phyloP scores from a whole-genome alignment of 2,329 filamentous ascomycete species.

The Amauroascus niger region DNA sequence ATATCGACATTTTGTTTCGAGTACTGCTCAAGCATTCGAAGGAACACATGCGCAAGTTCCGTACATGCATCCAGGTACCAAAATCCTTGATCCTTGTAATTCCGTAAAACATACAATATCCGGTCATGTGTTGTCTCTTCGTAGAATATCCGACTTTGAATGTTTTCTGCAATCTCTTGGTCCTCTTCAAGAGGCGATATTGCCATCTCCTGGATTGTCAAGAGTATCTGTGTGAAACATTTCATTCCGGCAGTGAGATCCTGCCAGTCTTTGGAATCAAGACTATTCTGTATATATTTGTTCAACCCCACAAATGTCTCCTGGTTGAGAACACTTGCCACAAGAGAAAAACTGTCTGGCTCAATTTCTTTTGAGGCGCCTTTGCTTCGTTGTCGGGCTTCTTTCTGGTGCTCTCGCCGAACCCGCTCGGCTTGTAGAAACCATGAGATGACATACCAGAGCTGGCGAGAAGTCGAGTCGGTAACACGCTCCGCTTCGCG shows the following conservation, averaged over 20 bases:
- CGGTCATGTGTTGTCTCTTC: constrained; percentile 90
- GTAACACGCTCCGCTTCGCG: constrained; percentile 75
- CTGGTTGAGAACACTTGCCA: constrained; percentile 84
- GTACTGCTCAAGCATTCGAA: constrained; percentile 84
- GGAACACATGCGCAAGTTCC: constrained; percentile 81
- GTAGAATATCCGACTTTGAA: constrained; percentile 94
- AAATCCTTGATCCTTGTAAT: constrained; percentile 90
- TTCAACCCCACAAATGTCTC: constrained; percentile 89
- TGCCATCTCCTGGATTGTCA: constrained; percentile 88
- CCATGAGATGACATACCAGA: constrained; percentile 88
- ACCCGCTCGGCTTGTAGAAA: constrained; percentile 78
- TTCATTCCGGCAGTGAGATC: constrained; percentile 81
- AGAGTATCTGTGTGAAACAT: constrained; percentile 86
- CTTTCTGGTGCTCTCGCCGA: constrained; percentile 53
- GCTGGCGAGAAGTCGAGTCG: constrained; percentile 68
- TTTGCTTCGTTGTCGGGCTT: constrained; percentile 42
- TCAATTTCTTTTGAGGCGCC: constrained; percentile 46
- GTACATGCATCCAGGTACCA: constrained; percentile 88
- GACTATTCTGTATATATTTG: constrained; percentile 65
- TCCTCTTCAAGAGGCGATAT: constrained; percentile 80
- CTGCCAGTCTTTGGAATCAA: constrained; percentile 77
- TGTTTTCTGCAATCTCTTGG: constrained; percentile 95
- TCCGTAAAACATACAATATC: constrained; percentile 66
- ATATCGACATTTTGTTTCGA: constrained; percentile 91
- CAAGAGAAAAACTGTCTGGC: constrained; percentile 69